Base-by-base conservation (phyloP, 345 rosid species). In the Gossypium longicalyx region DNA sequence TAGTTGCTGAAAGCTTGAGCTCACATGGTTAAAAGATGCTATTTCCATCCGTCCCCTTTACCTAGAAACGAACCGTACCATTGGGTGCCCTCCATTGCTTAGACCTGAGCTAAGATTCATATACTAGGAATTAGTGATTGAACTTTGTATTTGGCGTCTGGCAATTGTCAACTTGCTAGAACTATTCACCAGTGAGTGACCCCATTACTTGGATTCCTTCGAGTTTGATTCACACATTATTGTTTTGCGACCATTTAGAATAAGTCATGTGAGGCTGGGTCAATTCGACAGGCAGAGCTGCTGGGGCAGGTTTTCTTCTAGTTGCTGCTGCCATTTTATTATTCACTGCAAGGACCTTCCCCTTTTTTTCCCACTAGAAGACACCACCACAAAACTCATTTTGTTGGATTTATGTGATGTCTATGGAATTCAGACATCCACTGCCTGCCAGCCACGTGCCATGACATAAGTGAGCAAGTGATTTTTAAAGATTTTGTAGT, bases 391-490 rank as follows among this genome's bases (percentile, higher is more conserved):
- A 58, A 34, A 72, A 72, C 75, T 72, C 75, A 16, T 9, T 45
- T 16, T 43, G 47, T 73, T 73, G 76, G 76, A 59, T 58, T 58
- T 27, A 45, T 73, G 56, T 73, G 58, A 23, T 58, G 9, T 25
- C 17, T 25, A 9, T 59, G 47, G 22, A 44, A 58, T 43, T 72
- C 65, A 58, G 43, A 59, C 56, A 72, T 57, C 41, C 53, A 52
- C 22, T 23, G 53, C 56, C 67, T 9, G 2, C 16, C 16, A 1
- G 66, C 71, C 77, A 34, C 67, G 71, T 74, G 72, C 34, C 38
- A 51, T 38, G 51, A 16, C 20, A 56, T 34, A 5, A 5, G 41
- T n/a, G 29, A 8, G 13, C 9, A 7, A 61, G 38, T n/a, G 12
- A 12, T 45, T 73, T 25, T 72, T 10, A 19, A 16, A 16, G 19